A percentile compares a stretch with the other conserved stretches of the same genome.
These are phyloP conservation scores for Psilocybe sp. DNA, from an alignment of 768 basidiomycete species.

Conservation along the genomic window DNA sequence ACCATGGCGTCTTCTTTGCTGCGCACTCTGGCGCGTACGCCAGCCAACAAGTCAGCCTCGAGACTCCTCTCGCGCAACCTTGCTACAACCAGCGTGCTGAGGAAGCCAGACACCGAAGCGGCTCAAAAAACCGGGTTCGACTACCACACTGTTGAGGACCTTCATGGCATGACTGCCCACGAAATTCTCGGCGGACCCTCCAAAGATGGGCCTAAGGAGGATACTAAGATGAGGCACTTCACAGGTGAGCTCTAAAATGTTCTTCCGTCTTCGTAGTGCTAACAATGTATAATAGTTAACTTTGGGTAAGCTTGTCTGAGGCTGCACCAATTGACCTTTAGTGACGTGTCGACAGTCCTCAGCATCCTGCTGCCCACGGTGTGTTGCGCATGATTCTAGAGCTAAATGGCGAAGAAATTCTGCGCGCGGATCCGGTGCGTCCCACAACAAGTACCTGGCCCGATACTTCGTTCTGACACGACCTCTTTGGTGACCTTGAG, in stretches of 20 bases:
- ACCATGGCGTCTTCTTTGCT: slow-evolving; percentile 66
- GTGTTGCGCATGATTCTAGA: slow-evolving; percentile 97
- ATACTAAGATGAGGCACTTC: slow-evolving; percentile 87
- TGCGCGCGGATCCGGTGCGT: slow-evolving; percentile 80
- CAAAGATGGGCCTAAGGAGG: slow-evolving; percentile 61
- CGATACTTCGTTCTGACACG: no score
- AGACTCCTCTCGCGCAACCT: slow-evolving; percentile 32
- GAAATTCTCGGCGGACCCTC: slow-evolving; percentile 55
- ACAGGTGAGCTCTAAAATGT: slow-evolving; percentile 59
- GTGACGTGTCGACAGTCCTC: slow-evolving; percentile 54
- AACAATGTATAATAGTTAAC: slow-evolving; percentile 60
- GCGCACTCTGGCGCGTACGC: slow-evolving; percentile 55
- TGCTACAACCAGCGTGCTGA: slow-evolving; percentile 29
- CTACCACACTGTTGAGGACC: slow-evolving; percentile 78
- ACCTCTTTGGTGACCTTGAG: slow-evolving; percentile 7
- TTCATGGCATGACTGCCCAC: slow-evolving; percentile 74
- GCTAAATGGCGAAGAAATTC: slow-evolving; percentile 94
- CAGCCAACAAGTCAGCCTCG: slow-evolving; percentile 28
- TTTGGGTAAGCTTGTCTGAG: slow-evolving; percentile 64
- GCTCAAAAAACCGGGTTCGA: slow-evolving; percentile 51
- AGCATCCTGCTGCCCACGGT: slow-evolving; percentile 98
- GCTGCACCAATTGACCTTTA: background rate
- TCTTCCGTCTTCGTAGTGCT: slow-evolving; percentile 3
- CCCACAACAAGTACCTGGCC: background rate
- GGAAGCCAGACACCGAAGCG: slow-evolving; percentile 25